phyloP scores from a whole-genome alignment of 2,329 filamentous ascomycete species.

The Aureobasidium zeae region DNA sequence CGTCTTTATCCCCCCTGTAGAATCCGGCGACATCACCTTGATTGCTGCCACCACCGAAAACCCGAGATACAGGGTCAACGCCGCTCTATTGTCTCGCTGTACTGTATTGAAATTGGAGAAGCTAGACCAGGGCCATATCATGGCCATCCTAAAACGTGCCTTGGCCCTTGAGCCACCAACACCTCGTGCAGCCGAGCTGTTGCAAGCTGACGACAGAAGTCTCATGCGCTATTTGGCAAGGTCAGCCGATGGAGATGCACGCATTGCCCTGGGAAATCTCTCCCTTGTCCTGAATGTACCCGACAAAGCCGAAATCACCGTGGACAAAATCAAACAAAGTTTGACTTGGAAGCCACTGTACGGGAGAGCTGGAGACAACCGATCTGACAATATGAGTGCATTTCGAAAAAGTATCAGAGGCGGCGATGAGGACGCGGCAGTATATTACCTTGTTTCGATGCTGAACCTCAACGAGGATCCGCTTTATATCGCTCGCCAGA shows the following conservation, averaged over 20 bases:
- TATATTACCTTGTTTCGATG: constrained; percentile 96
- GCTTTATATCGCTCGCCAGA: constrained; percentile 79
- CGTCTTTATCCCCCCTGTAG: constrained; percentile 85
- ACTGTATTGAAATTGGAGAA: constrained; percentile 79
- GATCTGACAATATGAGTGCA: constrained; percentile 95
- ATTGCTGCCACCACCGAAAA: constrained; percentile 97
- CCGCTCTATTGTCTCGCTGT: constrained; percentile 78
- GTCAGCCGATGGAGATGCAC: constrained; percentile 86
- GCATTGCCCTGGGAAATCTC: constrained; percentile 84
- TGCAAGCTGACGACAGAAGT: constrained; percentile 58
- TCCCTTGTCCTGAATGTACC: constrained; percentile 79
- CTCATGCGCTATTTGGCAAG: constrained; percentile 72
- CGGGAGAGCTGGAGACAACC: constrained; percentile 87
- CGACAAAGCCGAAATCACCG: constrained; percentile 54
- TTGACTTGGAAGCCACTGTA: constrained; percentile 91
- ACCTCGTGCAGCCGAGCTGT: constrained; percentile 18
- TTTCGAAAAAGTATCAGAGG: constrained; percentile 95
- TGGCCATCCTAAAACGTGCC: constrained; percentile 67
- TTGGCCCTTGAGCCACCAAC: constrained; percentile 34
- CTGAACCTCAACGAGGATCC: constrained; percentile 90
- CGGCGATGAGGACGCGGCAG: constrained; percentile 71
- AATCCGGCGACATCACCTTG: constrained; percentile 79
- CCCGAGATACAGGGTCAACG: constrained; percentile 85
- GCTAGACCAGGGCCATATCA: constrained; percentile 62
- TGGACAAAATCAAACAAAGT: constrained; percentile 66